Conservation (phyloP, 148 eudicot genomes). For the Oxyria digyna region DNA sequence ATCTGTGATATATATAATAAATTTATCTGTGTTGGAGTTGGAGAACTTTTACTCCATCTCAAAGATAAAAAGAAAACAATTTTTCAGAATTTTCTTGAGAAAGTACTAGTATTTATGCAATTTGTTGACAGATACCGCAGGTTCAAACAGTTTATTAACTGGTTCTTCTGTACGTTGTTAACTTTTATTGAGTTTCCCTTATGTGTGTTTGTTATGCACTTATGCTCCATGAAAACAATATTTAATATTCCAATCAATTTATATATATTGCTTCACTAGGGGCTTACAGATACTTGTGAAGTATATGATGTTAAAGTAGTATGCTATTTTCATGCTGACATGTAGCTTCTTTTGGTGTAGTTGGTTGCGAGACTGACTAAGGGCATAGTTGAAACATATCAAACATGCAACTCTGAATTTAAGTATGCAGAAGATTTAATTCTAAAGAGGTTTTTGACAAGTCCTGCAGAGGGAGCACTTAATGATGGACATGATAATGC, state of each 20-base stretch:
- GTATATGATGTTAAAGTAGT: background rate
- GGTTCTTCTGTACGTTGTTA: background rate
- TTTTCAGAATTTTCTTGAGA: background rate
- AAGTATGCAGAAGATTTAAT: slow-evolving; percentile 56
- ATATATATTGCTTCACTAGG: background rate
- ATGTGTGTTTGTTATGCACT: background rate
- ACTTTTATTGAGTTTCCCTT: no score
- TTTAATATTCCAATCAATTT: no score
- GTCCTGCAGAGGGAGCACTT: slow-evolving; percentile 72
- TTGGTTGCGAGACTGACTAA: slow-evolving; percentile 73
- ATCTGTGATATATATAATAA: background rate
- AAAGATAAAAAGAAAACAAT: background rate
- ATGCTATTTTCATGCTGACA: background rate
- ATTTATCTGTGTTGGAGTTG: background rate
- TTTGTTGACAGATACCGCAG: background rate
- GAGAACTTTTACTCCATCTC: background rate
- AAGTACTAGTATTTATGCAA: background rate
- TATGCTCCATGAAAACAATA: background rate
- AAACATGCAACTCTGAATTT: slow-evolving; percentile 76
- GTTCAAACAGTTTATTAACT: background rate
- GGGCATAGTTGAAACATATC: slow-evolving; percentile 79
- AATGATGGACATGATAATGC: slow-evolving; percentile 90
- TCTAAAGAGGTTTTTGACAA: slow-evolving; percentile 81
- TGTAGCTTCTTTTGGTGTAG: slow-evolving; percentile 23
- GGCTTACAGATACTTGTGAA: background rate